These are phyloP conservation scores for Boeremia lycopersici DNA, from an alignment of 2,329 filamentous ascomycete species.

Conservation along the genomic window DNA sequence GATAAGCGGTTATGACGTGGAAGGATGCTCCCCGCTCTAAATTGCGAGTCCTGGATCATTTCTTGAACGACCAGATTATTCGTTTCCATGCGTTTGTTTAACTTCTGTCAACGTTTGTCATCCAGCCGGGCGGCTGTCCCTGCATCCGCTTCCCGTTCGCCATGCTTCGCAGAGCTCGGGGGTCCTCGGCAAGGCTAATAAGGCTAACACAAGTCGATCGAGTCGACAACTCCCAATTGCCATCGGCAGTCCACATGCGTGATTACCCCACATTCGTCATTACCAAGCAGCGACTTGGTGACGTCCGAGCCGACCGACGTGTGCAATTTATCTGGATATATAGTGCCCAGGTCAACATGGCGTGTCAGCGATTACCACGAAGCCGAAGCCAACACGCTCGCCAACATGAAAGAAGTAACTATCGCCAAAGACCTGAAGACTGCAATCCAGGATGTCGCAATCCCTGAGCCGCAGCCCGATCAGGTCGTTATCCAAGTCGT, in stretches of 20 bases:
- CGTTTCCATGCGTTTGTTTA: neutral
- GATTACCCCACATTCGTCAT: slow-evolving; percentile 15
- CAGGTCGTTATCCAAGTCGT: slow-evolving; percentile 50
- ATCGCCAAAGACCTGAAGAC: slow-evolving; percentile 42
- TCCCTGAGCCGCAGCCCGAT: slow-evolving; percentile 40
- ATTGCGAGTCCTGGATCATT: too few species aligned
- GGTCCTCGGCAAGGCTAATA: slow-evolving; percentile 9
- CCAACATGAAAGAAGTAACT: slow-evolving; percentile 51
- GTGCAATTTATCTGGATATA: slow-evolving; percentile 9
- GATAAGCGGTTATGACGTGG: too few species aligned
- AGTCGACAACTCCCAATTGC: slow-evolving; percentile 8
- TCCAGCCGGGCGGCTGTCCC: neutral
- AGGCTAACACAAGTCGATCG: slow-evolving; percentile 3
- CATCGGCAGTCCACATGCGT: slow-evolving; percentile 1
- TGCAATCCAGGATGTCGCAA: slow-evolving; percentile 45
- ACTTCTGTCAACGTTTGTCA: neutral
- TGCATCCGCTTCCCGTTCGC: neutral
- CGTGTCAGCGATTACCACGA: neutral
- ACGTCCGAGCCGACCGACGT: slow-evolving; percentile 2
- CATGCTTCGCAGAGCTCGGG: neutral
- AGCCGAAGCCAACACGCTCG: neutral
- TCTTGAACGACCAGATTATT: too few species aligned
- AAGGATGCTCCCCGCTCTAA: too few species aligned
- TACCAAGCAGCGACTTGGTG: slow-evolving; percentile 15
- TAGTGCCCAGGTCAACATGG: neutral